Conservation (phyloP, 2,329 filamentous ascomycete genomes). For the Pseudogymnoascus sp. region DNA sequence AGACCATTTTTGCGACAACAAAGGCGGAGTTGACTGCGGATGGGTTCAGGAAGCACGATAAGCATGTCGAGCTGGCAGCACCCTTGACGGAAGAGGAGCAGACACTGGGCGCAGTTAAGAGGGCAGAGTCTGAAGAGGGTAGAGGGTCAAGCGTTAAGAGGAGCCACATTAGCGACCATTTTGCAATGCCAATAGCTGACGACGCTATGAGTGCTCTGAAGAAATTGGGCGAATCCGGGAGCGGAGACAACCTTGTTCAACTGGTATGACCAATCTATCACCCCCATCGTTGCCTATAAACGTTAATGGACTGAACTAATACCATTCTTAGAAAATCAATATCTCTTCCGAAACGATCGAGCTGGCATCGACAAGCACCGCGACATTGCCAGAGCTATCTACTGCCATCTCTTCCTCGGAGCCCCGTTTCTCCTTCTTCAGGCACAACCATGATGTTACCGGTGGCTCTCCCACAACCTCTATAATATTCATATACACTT, state of each 20-base stretch:
- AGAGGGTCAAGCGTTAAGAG: conserved; percentile 46
- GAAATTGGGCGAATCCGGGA: conserved; percentile 44
- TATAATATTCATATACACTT: conserved; percentile 76
- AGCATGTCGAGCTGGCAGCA: conserved; percentile 54
- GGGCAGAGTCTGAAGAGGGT: conserved; percentile 67
- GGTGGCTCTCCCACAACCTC: conserved; percentile 45
- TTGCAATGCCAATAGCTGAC: conserved; percentile 51
- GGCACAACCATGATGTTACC: conserved; percentile 48
- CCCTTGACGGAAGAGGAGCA: conserved; percentile 74
- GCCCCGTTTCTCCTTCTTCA: conserved; percentile 72
- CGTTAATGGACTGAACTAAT: neutral
- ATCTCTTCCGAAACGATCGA: conserved; percentile 59
- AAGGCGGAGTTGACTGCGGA: conserved; percentile 58
- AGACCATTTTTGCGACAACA: conserved; percentile 65
- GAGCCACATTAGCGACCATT: conserved; percentile 49
- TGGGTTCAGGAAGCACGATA: conserved; percentile 66
- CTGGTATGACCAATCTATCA: conserved; percentile 43
- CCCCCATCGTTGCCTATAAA: neutral
- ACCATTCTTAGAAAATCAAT: conserved; percentile 57
- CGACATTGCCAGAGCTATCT: conserved; percentile 50
- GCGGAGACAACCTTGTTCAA: conserved; percentile 49
- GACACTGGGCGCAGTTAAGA: conserved; percentile 61
- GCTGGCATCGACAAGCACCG: conserved; percentile 46
- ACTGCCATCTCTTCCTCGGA: conserved; percentile 55
- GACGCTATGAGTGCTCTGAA: conserved; percentile 58